phyloP scores from a whole-genome alignment of 2,329 filamentous ascomycete species.

The Metarhizium anisopliae region DNA sequence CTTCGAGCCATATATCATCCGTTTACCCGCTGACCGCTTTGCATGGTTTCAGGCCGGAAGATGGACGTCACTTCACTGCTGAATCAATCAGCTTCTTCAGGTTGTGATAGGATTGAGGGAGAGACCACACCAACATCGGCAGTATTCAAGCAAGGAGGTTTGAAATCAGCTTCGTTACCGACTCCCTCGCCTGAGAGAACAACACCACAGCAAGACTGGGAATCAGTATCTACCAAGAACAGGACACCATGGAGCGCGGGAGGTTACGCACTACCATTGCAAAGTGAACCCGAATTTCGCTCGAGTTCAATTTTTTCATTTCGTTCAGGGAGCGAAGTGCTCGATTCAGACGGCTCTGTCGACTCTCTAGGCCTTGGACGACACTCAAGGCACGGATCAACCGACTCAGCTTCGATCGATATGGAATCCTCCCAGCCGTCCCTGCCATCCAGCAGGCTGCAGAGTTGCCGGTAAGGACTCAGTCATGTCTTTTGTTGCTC shows the following conservation, averaged over 20 bases:
- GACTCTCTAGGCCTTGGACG: slow-evolving; percentile 10
- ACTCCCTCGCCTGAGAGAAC: slow-evolving; percentile 25
- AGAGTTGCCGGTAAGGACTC: slow-evolving; percentile 3
- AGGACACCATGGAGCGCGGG: slow-evolving; percentile 44
- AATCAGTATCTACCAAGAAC: slow-evolving; percentile 13
- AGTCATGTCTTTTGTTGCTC: not conserved
- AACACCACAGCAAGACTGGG: slow-evolving; percentile 14
- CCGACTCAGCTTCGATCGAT: slow-evolving; percentile 16
- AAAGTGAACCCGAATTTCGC: slow-evolving; percentile 27
- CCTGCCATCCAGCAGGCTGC: not conserved
- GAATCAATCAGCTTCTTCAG: slow-evolving; percentile 22
- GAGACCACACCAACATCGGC: slow-evolving; percentile 8
- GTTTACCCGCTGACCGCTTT: not conserved
- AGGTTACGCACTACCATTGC: slow-evolving; percentile 37
- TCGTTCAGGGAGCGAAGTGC: slow-evolving; percentile 15
- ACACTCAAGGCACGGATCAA: slow-evolving; percentile 22
- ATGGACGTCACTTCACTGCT: slow-evolving; percentile 35
- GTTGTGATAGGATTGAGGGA: slow-evolving; percentile 3
- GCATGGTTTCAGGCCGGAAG: not conserved
- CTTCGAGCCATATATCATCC: not conserved
- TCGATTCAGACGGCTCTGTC: slow-evolving; percentile 13
- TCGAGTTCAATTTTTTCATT: slow-evolving; percentile 13
- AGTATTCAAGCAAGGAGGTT: not conserved
- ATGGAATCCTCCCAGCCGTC: slow-evolving; percentile 3
- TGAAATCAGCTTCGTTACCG: slow-evolving; percentile 14